A percentile compares a stretch with the other conserved stretches of the same genome.
phyloP scores from a whole-genome alignment of 139 green algal species.

The Coelastrella sp. region DNA sequence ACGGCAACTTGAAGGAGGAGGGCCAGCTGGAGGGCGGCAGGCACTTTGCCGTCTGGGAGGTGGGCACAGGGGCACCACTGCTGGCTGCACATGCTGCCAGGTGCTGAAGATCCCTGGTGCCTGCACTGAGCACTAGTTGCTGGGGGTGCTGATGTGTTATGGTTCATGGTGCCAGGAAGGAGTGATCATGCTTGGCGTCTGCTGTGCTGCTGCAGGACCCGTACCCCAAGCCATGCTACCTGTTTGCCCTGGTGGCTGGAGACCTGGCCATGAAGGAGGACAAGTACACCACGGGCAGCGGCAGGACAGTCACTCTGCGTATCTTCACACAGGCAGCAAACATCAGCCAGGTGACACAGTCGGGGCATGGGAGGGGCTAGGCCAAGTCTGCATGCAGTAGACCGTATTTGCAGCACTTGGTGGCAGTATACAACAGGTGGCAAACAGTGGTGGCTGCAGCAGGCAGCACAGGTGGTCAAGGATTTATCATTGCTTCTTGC shows the following conservation, averaged over 20 bases:
- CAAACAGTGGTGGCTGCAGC: too few relatives aligned
- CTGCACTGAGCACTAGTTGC: not conserved
- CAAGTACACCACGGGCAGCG: constrained; percentile 84
- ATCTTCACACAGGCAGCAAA: constrained; percentile 78
- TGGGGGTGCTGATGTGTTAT: too few relatives aligned
- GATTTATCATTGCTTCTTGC: not conserved
- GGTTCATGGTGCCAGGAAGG: too few relatives aligned
- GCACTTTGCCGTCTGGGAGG: constrained; percentile 53
- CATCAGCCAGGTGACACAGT: constrained; percentile 42
- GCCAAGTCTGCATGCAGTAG: too few relatives aligned
- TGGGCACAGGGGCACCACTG: not conserved
- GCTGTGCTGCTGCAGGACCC: constrained; percentile 79
- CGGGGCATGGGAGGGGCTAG: not conserved
- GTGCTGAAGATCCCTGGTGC: not conserved
- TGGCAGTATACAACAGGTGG: too few relatives aligned
- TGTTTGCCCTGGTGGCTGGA: constrained; percentile 98
- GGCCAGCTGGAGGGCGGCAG: constrained; percentile 78
- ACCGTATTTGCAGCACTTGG: too few relatives aligned
- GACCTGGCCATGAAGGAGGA: constrained; percentile 88
- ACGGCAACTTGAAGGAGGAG: constrained; percentile 94
- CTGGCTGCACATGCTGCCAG: not conserved
- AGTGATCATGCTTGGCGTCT: not conserved
- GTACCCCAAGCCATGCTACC: constrained; percentile 97
- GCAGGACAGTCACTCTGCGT: constrained; percentile 84
- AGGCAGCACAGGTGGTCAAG: not conserved